Conservation (phyloP, 495 filamentous ascomycete genomes). For the Acidomyces sp. region DNA sequence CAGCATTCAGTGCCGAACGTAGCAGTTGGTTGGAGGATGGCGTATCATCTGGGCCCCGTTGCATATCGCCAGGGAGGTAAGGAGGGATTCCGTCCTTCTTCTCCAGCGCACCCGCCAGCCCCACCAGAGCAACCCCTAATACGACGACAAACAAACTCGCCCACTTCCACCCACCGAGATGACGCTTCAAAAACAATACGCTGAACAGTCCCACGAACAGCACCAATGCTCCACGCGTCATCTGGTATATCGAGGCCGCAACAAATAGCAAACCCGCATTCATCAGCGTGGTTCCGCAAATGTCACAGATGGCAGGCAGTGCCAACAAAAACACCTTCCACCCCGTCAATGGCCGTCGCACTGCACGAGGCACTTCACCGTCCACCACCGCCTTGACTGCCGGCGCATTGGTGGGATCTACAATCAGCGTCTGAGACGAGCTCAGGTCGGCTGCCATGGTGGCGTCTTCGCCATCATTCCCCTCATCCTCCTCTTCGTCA, state of each 20-base stretch:
- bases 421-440: constrained; percentile 18
- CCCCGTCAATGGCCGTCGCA: constrained; percentile 49
- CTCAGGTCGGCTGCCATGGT: too few relatives aligned
- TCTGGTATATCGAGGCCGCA: constrained; percentile 91
- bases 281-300: constrained; percentile 90
- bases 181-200: constrained; percentile 72
- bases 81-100: constrained; percentile 37
- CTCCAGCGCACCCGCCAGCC: constrained; percentile 72
- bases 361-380: constrained; percentile 19
- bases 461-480: too few relatives aligned
- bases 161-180: constrained; percentile 77
- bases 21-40: too few relatives aligned
- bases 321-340: constrained; percentile 65
- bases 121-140: constrained; percentile 75
- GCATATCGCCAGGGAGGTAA: constrained; percentile 11
- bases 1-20: constrained; percentile 3
- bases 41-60: neutral
- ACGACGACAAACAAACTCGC: constrained; percentile 74
- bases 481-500: constrained; percentile 35
- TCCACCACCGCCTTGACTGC: constrained; percentile 39
- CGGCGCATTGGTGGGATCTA: constrained; percentile 33
- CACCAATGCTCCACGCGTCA: constrained; percentile 89
- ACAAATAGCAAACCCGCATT: constrained; percentile 90
- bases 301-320: constrained; percentile 83
- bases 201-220: constrained; percentile 93